phyloP scores from a whole-genome alignment of 1,284 basidiomycete species.

The Peniophora sp. region DNA sequence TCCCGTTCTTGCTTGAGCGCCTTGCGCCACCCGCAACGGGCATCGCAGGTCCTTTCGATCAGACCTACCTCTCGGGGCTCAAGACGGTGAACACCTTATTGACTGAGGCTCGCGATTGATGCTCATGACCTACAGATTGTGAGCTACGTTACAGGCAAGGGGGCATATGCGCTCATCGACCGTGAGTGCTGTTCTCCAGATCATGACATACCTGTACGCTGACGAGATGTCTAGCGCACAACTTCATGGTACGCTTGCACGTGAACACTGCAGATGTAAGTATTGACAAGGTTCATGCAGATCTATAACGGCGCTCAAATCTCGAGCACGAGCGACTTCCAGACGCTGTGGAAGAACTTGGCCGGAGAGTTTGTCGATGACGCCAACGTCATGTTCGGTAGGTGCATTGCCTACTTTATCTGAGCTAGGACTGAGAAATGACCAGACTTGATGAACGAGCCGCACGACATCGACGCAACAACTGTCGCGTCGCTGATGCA shows the following conservation, averaged over 20 bases:
- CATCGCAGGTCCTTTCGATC: slow-evolving; percentile 44
- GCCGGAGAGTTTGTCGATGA: slow-evolving; percentile 47
- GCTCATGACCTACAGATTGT: slow-evolving; percentile 26
- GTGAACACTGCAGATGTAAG: too few relatives aligned
- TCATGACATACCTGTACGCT: slow-evolving; percentile 3
- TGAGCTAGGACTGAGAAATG: background rate
- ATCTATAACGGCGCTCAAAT: slow-evolving; percentile 45
- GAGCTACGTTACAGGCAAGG: slow-evolving; percentile 53
- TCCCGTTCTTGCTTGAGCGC: slow-evolving; percentile 54
- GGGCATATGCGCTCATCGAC: slow-evolving; percentile 47
- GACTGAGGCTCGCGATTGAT: too few relatives aligned
- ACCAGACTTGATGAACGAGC: slow-evolving; percentile 16
- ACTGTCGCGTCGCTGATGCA: slow-evolving; percentile 30
- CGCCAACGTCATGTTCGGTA: slow-evolving; percentile 44
- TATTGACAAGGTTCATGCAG: too few relatives aligned
- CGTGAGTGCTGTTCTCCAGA: slow-evolving; percentile 35
- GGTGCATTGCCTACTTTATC: background rate
- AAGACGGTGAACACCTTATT: slow-evolving; percentile 19
- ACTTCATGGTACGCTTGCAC: too few relatives aligned
- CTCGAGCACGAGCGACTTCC: slow-evolving; percentile 30
- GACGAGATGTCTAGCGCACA: slow-evolving; percentile 34
- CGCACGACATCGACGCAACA: background rate
- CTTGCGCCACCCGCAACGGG: slow-evolving; percentile 42
- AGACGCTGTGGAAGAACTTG: slow-evolving; percentile 43
- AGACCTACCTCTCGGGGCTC: slow-evolving; percentile 43